These are phyloP conservation scores for Articulospora tetracladia DNA, from an alignment of 495 filamentous ascomycete species.

Conservation along the genomic window DNA sequence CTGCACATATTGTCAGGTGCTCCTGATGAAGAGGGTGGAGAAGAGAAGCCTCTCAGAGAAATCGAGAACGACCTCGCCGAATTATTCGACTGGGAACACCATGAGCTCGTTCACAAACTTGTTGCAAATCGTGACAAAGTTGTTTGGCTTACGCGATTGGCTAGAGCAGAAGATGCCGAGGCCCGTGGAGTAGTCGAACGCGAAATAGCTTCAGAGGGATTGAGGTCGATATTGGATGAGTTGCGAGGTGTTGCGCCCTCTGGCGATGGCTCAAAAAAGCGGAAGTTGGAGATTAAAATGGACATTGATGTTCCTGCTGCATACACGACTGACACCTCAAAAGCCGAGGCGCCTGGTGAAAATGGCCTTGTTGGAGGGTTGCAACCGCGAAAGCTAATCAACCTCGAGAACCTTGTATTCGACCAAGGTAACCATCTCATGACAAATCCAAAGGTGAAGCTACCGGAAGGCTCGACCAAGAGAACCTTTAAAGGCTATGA, in stretches of 20 bases:
- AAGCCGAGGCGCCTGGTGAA: conserved; percentile 42
- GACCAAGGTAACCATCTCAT: conserved; percentile 98
- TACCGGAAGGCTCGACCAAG: conserved; percentile 95
- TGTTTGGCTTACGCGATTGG: conserved; percentile 91
- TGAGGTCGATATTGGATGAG: conserved; percentile 83
- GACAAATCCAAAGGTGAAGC: conserved; percentile 92
- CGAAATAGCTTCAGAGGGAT: conserved; percentile 86
- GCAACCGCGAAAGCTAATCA: conserved; percentile 82
- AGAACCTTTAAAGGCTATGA: conserved; percentile 96
- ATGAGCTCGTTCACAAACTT: conserved; percentile 89
- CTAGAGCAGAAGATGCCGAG: conserved; percentile 75
- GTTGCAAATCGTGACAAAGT: conserved; percentile 88
- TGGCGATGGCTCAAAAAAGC: conserved; percentile 51
- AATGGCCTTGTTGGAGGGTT: conserved; percentile 72
- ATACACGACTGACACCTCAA: conserved; percentile 38
- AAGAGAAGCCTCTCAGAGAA: conserved; percentile 79
- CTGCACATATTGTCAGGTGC: conserved; percentile 75
- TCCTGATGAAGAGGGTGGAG: conserved; percentile 64
- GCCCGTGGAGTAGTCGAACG: conserved; percentile 76
- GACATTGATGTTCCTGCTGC: conserved; percentile 78
- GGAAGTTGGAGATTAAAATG: conserved; percentile 87
- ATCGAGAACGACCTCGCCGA: conserved; percentile 99
- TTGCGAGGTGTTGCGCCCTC: conserved; percentile 59
- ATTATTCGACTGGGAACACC: conserved; percentile 94
- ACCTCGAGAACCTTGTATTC: conserved; percentile 93